Conservation (phyloP, 208 protist genomes). For the Trypanosoma platydactyli region DNA sequence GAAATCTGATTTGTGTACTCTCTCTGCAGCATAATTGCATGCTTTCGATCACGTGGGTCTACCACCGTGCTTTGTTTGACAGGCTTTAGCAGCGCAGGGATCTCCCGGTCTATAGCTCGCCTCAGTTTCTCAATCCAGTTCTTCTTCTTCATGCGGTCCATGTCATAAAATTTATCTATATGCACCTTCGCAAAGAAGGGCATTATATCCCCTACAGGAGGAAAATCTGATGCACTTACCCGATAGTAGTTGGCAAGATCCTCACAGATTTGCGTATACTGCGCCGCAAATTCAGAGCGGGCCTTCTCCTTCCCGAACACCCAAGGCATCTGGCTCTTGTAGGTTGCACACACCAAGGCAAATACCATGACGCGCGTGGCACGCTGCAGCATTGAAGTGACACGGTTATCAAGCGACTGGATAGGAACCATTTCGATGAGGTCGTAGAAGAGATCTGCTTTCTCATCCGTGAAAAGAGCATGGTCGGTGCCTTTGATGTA, state of each 20-base stretch:
- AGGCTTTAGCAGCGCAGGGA: conserved; percentile 72
- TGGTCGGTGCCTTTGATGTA: conserved; percentile 80
- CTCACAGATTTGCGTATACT: conserved; percentile 52
- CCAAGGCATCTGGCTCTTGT: conserved; percentile 55
- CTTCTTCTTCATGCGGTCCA: conserved; percentile 52
- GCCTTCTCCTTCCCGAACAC: conserved; percentile 89
- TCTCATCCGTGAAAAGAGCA: conserved; percentile 85
- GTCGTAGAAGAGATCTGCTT: conserved; percentile 86
- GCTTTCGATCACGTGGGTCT: conserved; percentile 55
- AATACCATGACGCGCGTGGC: conserved; percentile 83
- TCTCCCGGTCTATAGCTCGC: conserved; percentile 53
- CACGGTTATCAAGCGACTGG: conserved; percentile 85
- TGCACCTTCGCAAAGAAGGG: conserved; percentile 42
- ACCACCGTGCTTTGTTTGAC: conserved; percentile 51
- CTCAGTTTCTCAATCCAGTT: conserved; percentile 50
- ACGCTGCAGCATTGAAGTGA: conserved; percentile 88
- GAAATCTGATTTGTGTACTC: conserved; percentile 31
- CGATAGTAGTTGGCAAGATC: conserved; percentile 54
- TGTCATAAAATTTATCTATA: conserved; percentile 46
- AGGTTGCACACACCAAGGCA: conserved; percentile 73
- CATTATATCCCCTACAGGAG: conserved; percentile 30
- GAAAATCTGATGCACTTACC: conserved; percentile 57
- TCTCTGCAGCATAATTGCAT: conserved; percentile 38
- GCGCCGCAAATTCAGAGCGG: conserved; percentile 49
- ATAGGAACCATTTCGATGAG: conserved; percentile 81